Conservation (phyloP, 2,329 filamentous ascomycete genomes). For the Aspergillus terreus region DNA sequence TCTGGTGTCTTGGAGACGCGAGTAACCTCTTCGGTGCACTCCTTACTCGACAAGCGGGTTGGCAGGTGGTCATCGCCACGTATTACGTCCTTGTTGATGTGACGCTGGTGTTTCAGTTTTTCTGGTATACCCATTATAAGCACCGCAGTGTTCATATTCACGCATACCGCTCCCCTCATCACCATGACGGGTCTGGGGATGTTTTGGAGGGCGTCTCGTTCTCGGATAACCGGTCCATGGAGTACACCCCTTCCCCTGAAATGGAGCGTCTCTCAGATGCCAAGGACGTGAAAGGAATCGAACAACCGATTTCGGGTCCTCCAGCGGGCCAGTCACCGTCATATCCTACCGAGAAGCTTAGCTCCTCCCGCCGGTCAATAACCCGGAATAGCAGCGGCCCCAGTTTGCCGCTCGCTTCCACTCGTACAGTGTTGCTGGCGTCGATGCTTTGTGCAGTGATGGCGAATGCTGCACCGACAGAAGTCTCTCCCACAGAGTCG, state of each 20-base stretch:
- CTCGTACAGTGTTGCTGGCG: constrained; percentile 43
- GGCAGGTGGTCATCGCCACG: constrained; percentile 62
- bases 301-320: constrained; percentile 18
- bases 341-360: constrained; percentile 34
- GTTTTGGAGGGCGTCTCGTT: constrained; percentile 37
- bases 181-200: constrained; percentile 24
- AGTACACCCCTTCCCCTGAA: constrained; percentile 14
- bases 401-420: constrained; percentile 31
- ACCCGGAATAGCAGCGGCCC: constrained; percentile 23
- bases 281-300: constrained; percentile 26
- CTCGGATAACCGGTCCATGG: constrained; percentile 27
- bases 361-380: constrained; percentile 25
- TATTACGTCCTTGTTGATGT: constrained; percentile 67
- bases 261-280: constrained; percentile 21
- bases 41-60: constrained; percentile 61
- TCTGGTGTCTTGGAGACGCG: constrained; percentile 63
- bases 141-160: constrained; percentile 42
- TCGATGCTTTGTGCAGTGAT: constrained; percentile 44
- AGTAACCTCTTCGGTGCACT: constrained; percentile 61
- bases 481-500: constrained; percentile 8
- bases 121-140: constrained; percentile 61
- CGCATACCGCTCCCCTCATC: constrained; percentile 23
- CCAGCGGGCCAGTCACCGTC: constrained; percentile 22
- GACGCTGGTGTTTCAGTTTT: constrained; percentile 59
- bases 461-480: constrained; percentile 39